These are phyloP conservation scores for Arctium lappa DNA, from an alignment of 129 eudicot species.

Conservation along the genomic window DNA sequence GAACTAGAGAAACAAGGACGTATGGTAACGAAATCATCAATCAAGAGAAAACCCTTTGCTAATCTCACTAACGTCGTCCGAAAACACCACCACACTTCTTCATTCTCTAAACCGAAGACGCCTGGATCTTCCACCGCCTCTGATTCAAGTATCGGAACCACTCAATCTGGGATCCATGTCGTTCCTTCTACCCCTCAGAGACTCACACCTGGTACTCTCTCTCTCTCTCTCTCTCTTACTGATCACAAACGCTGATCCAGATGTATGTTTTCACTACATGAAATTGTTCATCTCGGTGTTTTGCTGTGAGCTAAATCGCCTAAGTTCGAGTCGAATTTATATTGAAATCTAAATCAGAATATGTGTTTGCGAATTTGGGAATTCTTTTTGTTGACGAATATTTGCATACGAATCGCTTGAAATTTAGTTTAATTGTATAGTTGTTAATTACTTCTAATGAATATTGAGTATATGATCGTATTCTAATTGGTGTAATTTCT, in stretches of 20 bases:
- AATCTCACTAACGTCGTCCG: constrained; percentile 29
- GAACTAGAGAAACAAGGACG: constrained; percentile 2
- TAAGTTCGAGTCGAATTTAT: background rate
- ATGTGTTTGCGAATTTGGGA: background rate
- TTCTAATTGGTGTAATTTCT: background rate
- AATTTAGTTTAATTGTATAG: background rate
- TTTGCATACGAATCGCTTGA: constrained; percentile 1
- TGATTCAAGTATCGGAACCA: constrained; percentile 31
- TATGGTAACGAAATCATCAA: constrained; percentile 22
- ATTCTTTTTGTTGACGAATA: background rate
- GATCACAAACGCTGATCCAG: background rate
- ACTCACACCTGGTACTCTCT: constrained; percentile 9
- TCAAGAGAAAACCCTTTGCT: constrained; percentile 26
- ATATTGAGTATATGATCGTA: background rate
- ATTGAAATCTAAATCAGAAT: background rate
- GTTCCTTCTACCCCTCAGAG: background rate
- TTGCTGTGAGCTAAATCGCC: background rate
- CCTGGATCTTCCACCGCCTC: constrained; percentile 21
- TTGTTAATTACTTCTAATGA: background rate
- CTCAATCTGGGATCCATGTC: background rate
- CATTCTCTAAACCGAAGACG: constrained; percentile 9
- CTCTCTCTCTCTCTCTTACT: background rate
- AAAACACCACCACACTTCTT: background rate
- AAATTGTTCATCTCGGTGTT: background rate
- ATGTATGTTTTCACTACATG: background rate